phyloP scores from a whole-genome alignment of 164 flowering plant genomes.

The Aristolochia californica region DNA sequence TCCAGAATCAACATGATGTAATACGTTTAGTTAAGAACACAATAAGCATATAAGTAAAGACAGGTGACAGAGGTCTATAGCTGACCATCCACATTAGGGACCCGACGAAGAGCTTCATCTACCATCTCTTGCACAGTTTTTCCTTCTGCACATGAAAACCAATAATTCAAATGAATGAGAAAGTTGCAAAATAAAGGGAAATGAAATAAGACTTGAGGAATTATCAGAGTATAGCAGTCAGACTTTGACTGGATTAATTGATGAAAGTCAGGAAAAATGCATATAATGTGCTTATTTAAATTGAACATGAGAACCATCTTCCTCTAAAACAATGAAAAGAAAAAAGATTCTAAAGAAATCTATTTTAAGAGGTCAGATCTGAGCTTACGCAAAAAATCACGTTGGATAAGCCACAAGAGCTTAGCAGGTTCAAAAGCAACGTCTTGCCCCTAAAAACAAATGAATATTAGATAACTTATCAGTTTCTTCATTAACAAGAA shows the following conservation, averaged over 20 bases:
- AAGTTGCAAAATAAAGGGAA: too few species aligned
- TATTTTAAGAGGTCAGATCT: neutral
- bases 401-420: constrained; percentile 97
- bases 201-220: too few species aligned
- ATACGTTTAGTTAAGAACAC: too few species aligned
- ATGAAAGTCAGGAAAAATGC: too few species aligned
- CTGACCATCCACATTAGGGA: constrained; percentile 82
- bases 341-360: neutral
- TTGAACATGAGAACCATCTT: too few species aligned
- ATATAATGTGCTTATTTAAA: too few species aligned
- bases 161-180: too few species aligned
- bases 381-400: constrained; percentile 94
- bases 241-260: too few species aligned
- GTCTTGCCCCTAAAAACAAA: constrained; percentile 76
- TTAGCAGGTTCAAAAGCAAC: constrained; percentile 98
- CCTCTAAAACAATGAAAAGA: too few species aligned
- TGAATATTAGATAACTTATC: constrained; percentile 2
- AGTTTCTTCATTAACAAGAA: neutral
- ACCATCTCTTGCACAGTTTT: constrained; percentile 98
- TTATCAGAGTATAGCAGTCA: too few species aligned
- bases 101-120: constrained; percentile 75
- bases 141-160: constrained; percentile 52
- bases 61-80: constrained; percentile 5
- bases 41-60: neutral
- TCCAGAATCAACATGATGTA: constrained; percentile 5